Conservation (phyloP, 768 basidiomycete genomes). For the Scleroderma citrinum region DNA sequence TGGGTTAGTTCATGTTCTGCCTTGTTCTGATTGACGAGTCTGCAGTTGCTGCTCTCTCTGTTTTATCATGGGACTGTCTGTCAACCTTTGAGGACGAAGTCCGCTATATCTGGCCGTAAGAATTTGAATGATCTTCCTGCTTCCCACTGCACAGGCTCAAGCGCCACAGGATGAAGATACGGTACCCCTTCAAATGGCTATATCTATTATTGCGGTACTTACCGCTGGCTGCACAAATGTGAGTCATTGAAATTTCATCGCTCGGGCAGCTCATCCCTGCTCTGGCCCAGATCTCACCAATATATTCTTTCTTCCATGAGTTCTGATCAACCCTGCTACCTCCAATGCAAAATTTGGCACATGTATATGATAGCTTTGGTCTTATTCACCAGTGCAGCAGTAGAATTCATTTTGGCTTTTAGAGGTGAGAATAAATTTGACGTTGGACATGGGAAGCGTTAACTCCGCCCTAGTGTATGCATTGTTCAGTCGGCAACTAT, state of each 20-base stretch:
- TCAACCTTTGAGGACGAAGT: constrained; percentile 22
- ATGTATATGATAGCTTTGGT: neutral
- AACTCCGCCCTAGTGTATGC: neutral
- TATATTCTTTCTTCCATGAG: constrained; percentile 4
- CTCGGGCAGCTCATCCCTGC: constrained; percentile 5
- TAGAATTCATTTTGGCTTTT: neutral
- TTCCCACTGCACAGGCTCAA: neutral
- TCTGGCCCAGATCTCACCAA: neutral
- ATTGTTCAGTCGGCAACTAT: neutral
- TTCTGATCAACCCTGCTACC: neutral
- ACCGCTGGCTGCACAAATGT: constrained; percentile 15
- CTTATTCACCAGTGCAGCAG: neutral
- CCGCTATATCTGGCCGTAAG: constrained; percentile 14
- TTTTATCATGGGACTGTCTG: constrained; percentile 20
- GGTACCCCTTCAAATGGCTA: constrained; percentile 24
- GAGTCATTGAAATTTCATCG: constrained; percentile 8
- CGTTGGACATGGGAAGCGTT: neutral
- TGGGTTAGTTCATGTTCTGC: neutral
- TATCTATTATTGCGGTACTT: constrained; percentile 25
- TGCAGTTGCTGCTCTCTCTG: constrained; percentile 16
- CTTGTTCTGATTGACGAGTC: neutral
- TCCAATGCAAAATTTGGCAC: neutral
- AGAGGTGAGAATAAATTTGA: neutral
- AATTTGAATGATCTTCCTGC: neutral
- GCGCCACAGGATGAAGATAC: constrained; percentile 17